A percentile compares a stretch with the other conserved stretches of the same genome.
These are phyloP conservation scores for Globisporangium solare DNA, from an alignment of 352 stramenopile genomes.

Conservation along the genomic window DNA sequence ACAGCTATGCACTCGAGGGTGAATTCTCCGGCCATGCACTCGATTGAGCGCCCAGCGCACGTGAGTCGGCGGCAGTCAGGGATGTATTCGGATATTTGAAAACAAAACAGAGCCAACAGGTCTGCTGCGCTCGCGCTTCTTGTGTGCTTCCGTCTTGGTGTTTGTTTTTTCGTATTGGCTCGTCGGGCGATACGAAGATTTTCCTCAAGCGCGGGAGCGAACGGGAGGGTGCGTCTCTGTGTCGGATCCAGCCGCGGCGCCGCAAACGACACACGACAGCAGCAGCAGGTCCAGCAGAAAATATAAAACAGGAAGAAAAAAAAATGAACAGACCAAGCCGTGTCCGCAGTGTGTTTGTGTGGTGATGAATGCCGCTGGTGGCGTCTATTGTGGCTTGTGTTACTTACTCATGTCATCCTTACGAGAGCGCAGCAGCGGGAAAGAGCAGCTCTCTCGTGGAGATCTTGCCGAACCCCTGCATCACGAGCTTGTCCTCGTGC, in stretches of 20 bases:
- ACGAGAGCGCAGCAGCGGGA: neutral
- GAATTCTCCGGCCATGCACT: conserved; percentile 1
- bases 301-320: conserved; percentile 10
- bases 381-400: neutral
- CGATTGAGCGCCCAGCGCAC: neutral
- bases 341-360: conserved; percentile 1
- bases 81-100: neutral
- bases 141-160: neutral
- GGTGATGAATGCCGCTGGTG: neutral
- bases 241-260: no score
- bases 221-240: no score
- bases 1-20: neutral
- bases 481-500: conserved; percentile 39
- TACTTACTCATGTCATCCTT: neutral
- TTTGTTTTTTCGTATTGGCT: neutral
- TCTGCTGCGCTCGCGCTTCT: neutral
- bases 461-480: conserved; percentile 60
- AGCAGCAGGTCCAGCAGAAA: neutral
- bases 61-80: neutral
- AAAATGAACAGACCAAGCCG: conserved; percentile 6
- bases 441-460: conserved; percentile 51
- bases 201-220: no score
- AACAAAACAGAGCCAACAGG: neutral
- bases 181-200: neutral
- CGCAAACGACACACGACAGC: neutral